Evolutionary conservation across 2,329 filamentous ascomycete species (phyloP), one percentile per base, ranked within the genome.

Genomic region (Penicillium palitans): DNA sequence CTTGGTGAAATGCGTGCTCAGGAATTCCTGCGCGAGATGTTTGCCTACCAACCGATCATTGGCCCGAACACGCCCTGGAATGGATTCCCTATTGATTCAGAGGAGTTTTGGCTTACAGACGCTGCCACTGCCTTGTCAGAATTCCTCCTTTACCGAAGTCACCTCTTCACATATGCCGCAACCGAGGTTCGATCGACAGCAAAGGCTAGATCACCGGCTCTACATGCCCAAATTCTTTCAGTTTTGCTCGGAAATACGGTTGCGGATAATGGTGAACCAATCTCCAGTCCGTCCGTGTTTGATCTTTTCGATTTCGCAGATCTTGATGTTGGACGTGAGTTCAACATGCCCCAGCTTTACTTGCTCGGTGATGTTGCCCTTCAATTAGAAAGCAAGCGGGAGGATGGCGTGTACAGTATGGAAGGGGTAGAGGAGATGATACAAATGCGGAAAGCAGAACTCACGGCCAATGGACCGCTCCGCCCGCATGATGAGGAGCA

Each of bases 221-320:
- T 90, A 52, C 90, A 90, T 71, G 80, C 87, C 56, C 82, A 87
- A 7, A 84, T 90, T 5, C 75, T 87, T 35, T 82, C 82, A 4
- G 79, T 91, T 0, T 79, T 98, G n/a, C 85, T 93, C 44, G 95
- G 95, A 6, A 76, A 67, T 57, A 87, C 89, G 42, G 86, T 91
- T 8, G 81, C 84, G 12, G 79, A 87, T 19, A 85, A 85, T 58
- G 87, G 88, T 48, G 84, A 90, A 54, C 79, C 86, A 6, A 79
- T 89, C 39, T 78, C 81, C 29, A 89, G 91, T 58, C 83, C 88
- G 0, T 92, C 90, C 4, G 84, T 98, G 7, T 96, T 98, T 69
- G 92, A 97, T 64, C 82, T 98, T 24, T 95, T 96, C 68, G 95
- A 99, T 75, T 98, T 98, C 68, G 84, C 95, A 72, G 87, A 90